Base-by-base conservation (phyloP, 2,329 filamentous ascomycete species). In the Exophiala sp. region DNA sequence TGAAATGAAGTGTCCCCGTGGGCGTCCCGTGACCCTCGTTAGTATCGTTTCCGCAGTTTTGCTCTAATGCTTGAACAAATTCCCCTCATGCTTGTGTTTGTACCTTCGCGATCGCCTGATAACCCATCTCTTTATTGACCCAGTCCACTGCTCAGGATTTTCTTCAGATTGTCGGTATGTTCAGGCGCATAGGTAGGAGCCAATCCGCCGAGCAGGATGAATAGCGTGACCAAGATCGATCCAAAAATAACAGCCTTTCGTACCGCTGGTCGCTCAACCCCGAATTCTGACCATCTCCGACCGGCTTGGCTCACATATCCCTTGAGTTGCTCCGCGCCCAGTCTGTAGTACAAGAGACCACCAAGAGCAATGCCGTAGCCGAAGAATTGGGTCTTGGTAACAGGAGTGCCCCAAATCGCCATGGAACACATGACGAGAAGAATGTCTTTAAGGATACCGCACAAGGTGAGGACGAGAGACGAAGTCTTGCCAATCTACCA, bases 241-340 rank as follows among this genome's bases (percentile, higher is more conserved):
- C 78, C 81, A 57, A 92, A 82, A 63, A 94, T 77, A 59, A 89
- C 76, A 48, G 91, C 71, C 76, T 92, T 91, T 75, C 91, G 88
- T 65, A 88, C 78, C 43, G 85, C 81, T 10, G 91, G 91, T 68
- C 86, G 87, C 61, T 79, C 80, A 65, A 83, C 83, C 54, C 91
- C 91, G 64, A 94, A 91, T 67, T 96, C 91, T 47, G 87, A 86
- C 91, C 91, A 95, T 57, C 85, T 82, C 69, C 90, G 87, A 67
- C 80, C 79, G 50, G 80, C 86, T 64, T 91, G 85, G 58, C 79
- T 78, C 55, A 87, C 74, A 71, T 92, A 90, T 68, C 87, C 87
- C 79, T 87, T 91, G 68, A 96, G 76, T 71, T 90, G 87, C 56
- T 95, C 90, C 11, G 71, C 75, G 51, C 83, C 83, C 49, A 86